Conservation (phyloP, 306 rosid species). For the Erythrophleum fordii region DNA sequence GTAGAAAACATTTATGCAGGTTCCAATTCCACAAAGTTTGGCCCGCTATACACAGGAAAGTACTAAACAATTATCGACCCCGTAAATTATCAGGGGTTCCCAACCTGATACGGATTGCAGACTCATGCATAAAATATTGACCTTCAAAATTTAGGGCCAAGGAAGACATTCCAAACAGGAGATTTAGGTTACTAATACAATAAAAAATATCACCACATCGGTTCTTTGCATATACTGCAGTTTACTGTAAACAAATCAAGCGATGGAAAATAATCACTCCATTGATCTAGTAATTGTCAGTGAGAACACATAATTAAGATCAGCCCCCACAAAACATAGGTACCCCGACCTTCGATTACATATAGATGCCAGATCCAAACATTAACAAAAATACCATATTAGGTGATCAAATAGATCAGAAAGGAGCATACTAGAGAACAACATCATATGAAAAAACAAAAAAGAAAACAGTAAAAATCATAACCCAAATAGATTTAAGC, state of each 20-base stretch:
- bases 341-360: background rate
- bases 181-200: background rate
- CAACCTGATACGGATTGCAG: background rate
- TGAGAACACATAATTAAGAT: background rate
- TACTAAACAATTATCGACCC: background rate
- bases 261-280: background rate
- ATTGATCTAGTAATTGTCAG: background rate
- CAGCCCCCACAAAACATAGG: background rate
- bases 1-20: no score
- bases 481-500: background rate
- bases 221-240: background rate
- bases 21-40: background rate
- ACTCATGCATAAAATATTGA: background rate
- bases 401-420: background rate
- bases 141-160: background rate
- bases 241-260: background rate
- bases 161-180: background rate
- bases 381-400: background rate
- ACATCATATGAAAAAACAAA: background rate
- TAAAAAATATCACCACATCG: background rate
- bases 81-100: background rate
- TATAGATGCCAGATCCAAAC: slow-evolving; percentile 14
- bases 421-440: background rate
- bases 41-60: background rate
- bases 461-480: background rate